Conservation (phyloP, 305 asterid species). For the Fraxinus angustifolia region DNA sequence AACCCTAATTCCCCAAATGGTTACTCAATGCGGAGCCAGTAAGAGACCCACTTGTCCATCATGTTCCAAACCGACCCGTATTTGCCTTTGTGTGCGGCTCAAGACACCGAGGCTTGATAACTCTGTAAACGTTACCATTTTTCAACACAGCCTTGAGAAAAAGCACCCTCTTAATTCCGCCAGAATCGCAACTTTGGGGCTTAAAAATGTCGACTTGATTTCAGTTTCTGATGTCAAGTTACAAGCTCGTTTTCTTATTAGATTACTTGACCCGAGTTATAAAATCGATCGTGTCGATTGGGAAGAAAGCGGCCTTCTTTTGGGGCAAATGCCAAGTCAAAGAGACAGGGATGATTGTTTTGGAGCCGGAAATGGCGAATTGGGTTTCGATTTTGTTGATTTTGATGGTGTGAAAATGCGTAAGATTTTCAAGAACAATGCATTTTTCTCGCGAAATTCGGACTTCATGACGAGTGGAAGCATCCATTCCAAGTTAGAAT, state of each 20-base stretch:
- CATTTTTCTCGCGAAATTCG: neutral
- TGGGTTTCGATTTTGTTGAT: neutral
- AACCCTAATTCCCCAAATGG: constrained; percentile 41
- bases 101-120: constrained; percentile 45
- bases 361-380: neutral
- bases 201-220: constrained; percentile 42
- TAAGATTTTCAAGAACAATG: constrained; percentile 1
- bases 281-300: neutral
- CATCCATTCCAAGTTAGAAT: neutral
- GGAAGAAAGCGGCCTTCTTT: constrained; percentile 30
- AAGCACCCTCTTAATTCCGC: constrained; percentile 80
- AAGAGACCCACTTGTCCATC: constrained; percentile 65
- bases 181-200: constrained; percentile 68
- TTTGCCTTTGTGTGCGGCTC: constrained; percentile 70
- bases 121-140: constrained; percentile 63
- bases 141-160: constrained; percentile 71
- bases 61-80: constrained; percentile 62
- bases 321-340: constrained; percentile 33
- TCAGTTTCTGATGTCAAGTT: constrained; percentile 65
- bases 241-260: constrained; percentile 50
- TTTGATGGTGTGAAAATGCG: constrained; percentile 8
- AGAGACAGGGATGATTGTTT: constrained; percentile 9
- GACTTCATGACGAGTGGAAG: neutral
- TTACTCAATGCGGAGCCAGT: constrained; percentile 35
- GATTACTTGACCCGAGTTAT: constrained; percentile 21